Base-by-base conservation (phyloP, 352 stramenopile genomes). In the Phytophthora vignae region DNA sequence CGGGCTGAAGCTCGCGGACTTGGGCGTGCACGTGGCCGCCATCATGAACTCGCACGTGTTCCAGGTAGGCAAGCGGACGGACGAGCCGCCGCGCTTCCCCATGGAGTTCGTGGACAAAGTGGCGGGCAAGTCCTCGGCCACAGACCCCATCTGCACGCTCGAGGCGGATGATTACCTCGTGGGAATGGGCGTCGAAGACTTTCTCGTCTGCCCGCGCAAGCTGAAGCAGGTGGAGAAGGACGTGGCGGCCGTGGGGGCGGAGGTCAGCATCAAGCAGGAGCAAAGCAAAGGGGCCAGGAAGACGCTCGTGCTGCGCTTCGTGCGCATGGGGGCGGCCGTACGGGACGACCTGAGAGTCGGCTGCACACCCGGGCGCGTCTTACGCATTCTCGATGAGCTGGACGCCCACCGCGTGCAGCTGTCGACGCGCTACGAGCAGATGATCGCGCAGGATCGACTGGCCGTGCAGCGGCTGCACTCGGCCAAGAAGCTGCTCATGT, bases 121-220 rank as follows among this genome's bases (percentile, higher is more conserved):
- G 8, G 65, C 74, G 5, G 60, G 73, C n/a, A 57, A 60, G 17
- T 49, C 48, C 3, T 56, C 70, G 36, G 59, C 58, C 19, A 29
- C 40, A 44, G 68, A 84, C 42, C 78, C 84, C 4, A 92, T 99
- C 60, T 88, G 86, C 19, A 88, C 98, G 48, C 93, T 99, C 59
- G 84, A 91, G 17, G 84, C 98, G 64, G 87, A 91, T 27, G 88
- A 98, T 44, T 99, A 99, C 70, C 93, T 99, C 15, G 87, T 97
- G 9, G 84, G 84, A 0, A 77, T 94, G 53, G 74, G 81, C 55
- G 55, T 69, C 5, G 73, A 88, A 19, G 77, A 95, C 61, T 76
- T 94, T 55, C 74, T 93, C 38, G 29, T 90, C 0, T 78, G 55
- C 11, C 77, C 84, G 10, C 67, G 81, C 22, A 76, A 73, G 12